These are phyloP conservation scores for Phytopythium mirpurense DNA, from an alignment of 352 stramenopile species.

Conservation along the genomic window DNA sequence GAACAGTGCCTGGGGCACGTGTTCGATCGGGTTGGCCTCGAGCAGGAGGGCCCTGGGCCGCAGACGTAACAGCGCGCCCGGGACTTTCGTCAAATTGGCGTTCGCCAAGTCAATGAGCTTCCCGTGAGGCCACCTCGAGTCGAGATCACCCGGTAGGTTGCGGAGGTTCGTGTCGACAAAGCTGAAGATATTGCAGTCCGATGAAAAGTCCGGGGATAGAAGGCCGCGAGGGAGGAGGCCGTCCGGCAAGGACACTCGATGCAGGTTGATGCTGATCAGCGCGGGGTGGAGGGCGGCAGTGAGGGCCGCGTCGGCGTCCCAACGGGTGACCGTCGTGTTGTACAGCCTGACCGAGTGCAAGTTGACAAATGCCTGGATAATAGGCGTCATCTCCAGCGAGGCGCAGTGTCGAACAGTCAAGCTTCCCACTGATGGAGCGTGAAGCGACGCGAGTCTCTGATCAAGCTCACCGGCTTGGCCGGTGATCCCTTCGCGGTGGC, in stretches of 20 bases:
- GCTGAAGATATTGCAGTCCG: not conserved
- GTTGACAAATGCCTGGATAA: not conserved
- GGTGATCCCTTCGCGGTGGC: constrained; percentile 7
- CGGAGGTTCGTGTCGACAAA: not conserved
- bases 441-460: constrained; percentile 13
- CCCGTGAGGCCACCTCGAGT: not conserved
- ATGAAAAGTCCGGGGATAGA: not conserved
- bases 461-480: constrained; percentile 11
- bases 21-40: not conserved
- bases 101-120: not conserved
- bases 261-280: not conserved
- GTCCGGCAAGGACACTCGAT: not conserved
- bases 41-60: not conserved
- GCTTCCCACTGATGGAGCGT: constrained; percentile 13
- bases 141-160: not conserved
- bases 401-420: constrained; percentile 38
- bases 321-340: not conserved
- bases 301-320: not conserved
- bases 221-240: not conserved
- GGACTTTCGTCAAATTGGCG: not conserved
- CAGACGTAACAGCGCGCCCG: not conserved
- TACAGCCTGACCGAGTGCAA: constrained; percentile 1
- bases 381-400: not conserved
- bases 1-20: not conserved
- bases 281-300: not conserved